phyloP scores from a whole-genome alignment of 345 rosid genomes.

The Salix brachista region DNA sequence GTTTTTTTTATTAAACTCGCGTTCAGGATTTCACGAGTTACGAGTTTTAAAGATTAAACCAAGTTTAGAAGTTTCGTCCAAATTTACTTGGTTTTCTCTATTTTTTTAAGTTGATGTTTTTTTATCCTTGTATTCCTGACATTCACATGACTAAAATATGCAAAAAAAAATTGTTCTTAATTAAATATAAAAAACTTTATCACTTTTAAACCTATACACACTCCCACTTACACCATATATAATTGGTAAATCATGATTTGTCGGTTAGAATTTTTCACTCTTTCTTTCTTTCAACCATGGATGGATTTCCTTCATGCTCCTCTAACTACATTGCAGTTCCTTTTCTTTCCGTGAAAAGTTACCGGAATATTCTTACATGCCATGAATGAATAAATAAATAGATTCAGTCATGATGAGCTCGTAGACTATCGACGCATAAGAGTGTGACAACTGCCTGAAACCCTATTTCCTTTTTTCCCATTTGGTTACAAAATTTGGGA shows the following conservation, averaged over 20 bases:
- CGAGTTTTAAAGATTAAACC: no score
- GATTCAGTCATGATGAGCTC: neutral
- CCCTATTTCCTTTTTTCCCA: no score
- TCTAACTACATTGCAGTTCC: neutral
- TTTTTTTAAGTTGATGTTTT: no score
- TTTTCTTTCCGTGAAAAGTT: neutral
- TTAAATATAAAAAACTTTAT: neutral
- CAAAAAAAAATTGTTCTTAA: no score
- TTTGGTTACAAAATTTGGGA: no score
- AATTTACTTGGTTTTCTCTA: no score
- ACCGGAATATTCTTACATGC: neutral
- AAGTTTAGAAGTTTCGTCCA: no score
- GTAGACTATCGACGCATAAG: neutral
- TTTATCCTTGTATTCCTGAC: conserved; percentile 8
- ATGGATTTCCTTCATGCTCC: neutral
- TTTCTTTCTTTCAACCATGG: neutral
- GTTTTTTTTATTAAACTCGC: no score
- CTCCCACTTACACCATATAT: neutral
- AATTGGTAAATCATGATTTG: conserved; percentile 1
- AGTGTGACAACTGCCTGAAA: neutral
- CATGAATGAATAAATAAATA: neutral
- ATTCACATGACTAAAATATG: neutral
- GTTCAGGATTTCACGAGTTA: no score
- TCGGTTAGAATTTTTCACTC: neutral
- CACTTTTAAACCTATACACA: neutral